Evolutionary conservation across 305 asterid species (phyloP).

Genomic region (Fraxinus xanthoxyloides): DNA sequence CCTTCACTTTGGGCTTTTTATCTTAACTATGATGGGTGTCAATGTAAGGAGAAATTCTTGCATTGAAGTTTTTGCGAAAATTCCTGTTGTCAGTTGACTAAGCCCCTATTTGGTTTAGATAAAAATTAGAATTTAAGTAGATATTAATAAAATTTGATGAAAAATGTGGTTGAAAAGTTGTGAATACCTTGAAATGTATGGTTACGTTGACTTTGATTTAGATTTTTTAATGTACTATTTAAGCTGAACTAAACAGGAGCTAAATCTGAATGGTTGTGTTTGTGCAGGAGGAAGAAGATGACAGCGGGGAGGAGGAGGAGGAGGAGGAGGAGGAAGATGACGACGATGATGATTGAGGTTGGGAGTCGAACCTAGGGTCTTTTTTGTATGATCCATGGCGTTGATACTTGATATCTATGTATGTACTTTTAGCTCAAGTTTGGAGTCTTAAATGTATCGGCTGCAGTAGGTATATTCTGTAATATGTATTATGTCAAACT

Average conservation of each 20-base stretch:
- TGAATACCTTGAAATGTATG: not conserved
- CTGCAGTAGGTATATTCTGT: slow-evolving; percentile 26
- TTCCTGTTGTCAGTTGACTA: not conserved
- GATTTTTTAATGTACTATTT: not conserved
- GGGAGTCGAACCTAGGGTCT: not conserved
- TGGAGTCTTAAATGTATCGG: slow-evolving; percentile 27
- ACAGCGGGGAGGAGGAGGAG: slow-evolving; percentile 42
- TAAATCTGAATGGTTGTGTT: not conserved
- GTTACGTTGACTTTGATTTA: not conserved
- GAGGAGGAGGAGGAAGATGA: slow-evolving; percentile 31
- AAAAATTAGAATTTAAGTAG: not conserved
- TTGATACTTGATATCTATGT: slow-evolving; percentile 32
- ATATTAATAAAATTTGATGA: not conserved
- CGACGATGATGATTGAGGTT: slow-evolving; percentile 46
- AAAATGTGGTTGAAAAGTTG: not conserved
- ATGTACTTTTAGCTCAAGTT: slow-evolving; percentile 26
- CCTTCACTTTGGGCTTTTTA: not conserved
- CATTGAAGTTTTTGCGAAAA: not conserved
- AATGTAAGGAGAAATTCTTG: not conserved
- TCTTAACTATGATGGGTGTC: not conserved
- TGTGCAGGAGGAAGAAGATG: slow-evolving; percentile 51
- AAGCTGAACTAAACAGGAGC: not conserved
- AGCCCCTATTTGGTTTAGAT: not conserved
- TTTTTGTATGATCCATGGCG: slow-evolving; percentile 21
- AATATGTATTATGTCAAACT: not conserved